These are phyloP conservation scores for Pochonia chlamydosporia DNA, from an alignment of 2,329 filamentous ascomycete species.

Conservation along the genomic window DNA sequence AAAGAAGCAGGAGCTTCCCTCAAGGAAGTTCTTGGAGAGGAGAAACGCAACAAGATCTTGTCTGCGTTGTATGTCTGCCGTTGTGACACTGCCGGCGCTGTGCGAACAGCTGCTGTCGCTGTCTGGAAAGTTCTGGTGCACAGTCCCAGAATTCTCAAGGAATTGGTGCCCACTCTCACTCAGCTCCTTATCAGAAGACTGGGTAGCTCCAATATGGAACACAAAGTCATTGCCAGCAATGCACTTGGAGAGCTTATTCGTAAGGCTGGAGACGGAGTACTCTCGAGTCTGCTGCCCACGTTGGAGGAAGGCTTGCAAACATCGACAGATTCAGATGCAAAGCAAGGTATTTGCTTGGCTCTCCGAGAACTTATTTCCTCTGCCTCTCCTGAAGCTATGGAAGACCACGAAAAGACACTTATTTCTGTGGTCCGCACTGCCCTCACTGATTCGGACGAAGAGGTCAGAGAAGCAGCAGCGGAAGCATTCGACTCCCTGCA, in stretches of 20 bases:
- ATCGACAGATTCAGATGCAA: constrained; percentile 85
- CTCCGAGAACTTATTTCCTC: constrained; percentile 89
- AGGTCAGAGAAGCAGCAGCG: constrained; percentile 90
- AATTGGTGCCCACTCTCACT: constrained; percentile 89
- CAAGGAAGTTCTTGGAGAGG: constrained; percentile 87
- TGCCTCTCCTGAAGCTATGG: constrained; percentile 79
- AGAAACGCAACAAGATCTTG: constrained; percentile 93
- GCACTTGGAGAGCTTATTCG: constrained; percentile 93
- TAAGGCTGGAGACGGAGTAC: constrained; percentile 89
- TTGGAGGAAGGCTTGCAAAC: constrained; percentile 86
- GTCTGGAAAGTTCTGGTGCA: constrained; percentile 98
- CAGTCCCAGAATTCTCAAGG: constrained; percentile 86
- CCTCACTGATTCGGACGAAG: constrained; percentile 80
- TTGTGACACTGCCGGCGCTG: constrained; percentile 88
- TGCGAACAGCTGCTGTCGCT: constrained; percentile 80
- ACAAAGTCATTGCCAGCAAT: constrained; percentile 97
- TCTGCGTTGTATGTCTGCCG: constrained; percentile 97
- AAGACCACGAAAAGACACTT: constrained; percentile 91
- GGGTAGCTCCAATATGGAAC: constrained; percentile 94
- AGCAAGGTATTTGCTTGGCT: constrained; percentile 95
- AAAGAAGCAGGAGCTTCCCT: constrained; percentile 90
- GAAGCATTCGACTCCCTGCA: constrained; percentile 96
- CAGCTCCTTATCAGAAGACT: constrained; percentile 91
- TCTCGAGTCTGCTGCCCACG: constrained; percentile 81
- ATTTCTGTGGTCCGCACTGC: constrained; percentile 92